A percentile compares a stretch with the other conserved stretches of the same genome.
Evolutionary conservation across 1,284 basidiomycete species (phyloP).

Genomic region (Macrocybe sp.): DNA sequence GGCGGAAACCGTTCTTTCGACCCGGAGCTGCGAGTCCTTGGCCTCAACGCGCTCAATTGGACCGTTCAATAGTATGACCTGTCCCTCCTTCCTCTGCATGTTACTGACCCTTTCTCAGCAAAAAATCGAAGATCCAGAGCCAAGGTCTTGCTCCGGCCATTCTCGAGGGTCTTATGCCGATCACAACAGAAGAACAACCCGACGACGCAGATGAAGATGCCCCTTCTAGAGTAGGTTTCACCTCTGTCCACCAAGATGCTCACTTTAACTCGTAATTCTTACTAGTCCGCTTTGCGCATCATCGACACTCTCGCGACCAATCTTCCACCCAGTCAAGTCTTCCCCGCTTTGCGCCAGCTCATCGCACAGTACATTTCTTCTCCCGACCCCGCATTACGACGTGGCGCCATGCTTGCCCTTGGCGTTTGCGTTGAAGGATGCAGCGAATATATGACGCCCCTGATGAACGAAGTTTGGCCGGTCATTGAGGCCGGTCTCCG

Average conservation of each 20-base stretch:
- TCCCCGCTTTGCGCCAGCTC: constrained; percentile 85
- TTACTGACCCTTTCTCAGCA: constrained; percentile 44
- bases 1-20: constrained; percentile 82
- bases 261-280: constrained; percentile 7
- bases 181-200: constrained; percentile 89
- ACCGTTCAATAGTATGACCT: constrained; percentile 79
- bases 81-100: background rate
- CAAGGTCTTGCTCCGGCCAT: constrained; percentile 85
- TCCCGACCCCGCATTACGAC: constrained; percentile 73
- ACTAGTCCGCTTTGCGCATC: constrained; percentile 86
- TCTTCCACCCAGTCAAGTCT: constrained; percentile 94
- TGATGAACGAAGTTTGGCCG: constrained; percentile 93
- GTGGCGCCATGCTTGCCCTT: constrained; percentile 94
- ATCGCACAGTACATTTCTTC: constrained; percentile 84
- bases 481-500: constrained; percentile 87
- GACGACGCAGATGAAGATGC: constrained; percentile 81
- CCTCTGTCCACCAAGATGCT: constrained; percentile 5
- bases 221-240: constrained; percentile 74
- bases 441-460: constrained; percentile 95
- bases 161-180: constrained; percentile 89
- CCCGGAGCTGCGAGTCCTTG: constrained; percentile 82
- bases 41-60: constrained; percentile 95
- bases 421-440: constrained; percentile 97
- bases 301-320: constrained; percentile 93
- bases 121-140: constrained; percentile 94